Base-by-base conservation (phyloP, 2,329 filamentous ascomycete genomes). In the Pseudogymnoascus sp. region DNA sequence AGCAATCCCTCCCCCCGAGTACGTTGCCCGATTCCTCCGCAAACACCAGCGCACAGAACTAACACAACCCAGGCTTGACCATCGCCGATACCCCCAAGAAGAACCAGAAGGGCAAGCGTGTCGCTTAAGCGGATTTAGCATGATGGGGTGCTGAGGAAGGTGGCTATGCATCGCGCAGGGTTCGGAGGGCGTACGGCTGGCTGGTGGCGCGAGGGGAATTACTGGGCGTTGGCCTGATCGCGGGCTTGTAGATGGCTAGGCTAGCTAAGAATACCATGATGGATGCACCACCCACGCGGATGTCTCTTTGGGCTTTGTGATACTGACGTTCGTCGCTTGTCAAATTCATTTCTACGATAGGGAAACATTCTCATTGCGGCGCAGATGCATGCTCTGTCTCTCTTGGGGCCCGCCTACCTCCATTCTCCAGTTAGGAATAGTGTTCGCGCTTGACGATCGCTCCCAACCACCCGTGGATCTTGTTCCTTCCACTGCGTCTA, bases 1-100 rank as follows among this genome's bases (percentile, higher is more conserved):
- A 96, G 91, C 92, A 97, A 85, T 91, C 86, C 77, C 84, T 99
- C 67, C 95, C 94, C 73, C 95, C 94, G 72, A 89, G 94, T 99
- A 92, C 73, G 90, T 80, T 26, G 33, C 10, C 39, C 19, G n/a
- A 23, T 15, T 23, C 41, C 38, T 23, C 39, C 59, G 61, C 66
- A 81, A 78, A 75, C 71, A 74, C 81, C 69, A 71, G 74, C 30
- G 23, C 33, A 62, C 61, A 63, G 45, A 63, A 19, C 18, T 48
- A 45, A 23, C 59, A 38, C 62, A 64, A 65, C 61, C 67, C 65
- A 83, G 81, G 77, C 68, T 79, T 84, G 62, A 76, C 76, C 70
- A 82, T 83, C 74, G 75, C 76, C 71, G 81, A 83, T 67, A 79
- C 80, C 65, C 80, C 80, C 67, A 82, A 82, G 76, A 83, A 84